phyloP scores from a whole-genome alignment of 345 rosid species.

The Corymbia maculata region DNA sequence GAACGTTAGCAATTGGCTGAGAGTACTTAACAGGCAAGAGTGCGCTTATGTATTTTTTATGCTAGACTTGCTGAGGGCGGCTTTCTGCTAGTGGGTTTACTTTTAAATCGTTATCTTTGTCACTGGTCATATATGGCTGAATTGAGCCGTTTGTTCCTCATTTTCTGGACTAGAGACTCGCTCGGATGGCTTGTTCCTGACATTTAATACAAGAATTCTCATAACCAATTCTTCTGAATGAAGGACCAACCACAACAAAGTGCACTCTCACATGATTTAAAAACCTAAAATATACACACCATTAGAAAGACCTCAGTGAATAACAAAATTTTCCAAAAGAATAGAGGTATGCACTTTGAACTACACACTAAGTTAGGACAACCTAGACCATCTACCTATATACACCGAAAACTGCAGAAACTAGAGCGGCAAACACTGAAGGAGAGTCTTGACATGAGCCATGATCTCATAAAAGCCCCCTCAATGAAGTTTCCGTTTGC shows the following conservation, averaged over 20 bases:
- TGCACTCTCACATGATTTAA: not conserved
- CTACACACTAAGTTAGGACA: not conserved
- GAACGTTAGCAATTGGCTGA: not conserved
- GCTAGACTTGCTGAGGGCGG: too few relatives aligned
- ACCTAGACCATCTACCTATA: not conserved
- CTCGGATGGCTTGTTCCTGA: not conserved
- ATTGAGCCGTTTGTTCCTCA: too few relatives aligned
- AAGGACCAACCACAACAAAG: not conserved
- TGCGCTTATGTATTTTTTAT: not conserved
- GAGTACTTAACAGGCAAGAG: not conserved
- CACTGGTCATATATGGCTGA: too few relatives aligned
- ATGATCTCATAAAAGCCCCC: not conserved
- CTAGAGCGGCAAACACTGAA: not conserved
- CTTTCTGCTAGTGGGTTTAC: too few relatives aligned
- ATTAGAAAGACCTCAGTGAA: not conserved
- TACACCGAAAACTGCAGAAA: not conserved
- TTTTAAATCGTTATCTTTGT: too few relatives aligned
- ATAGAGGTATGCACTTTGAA: not conserved
- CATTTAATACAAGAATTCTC: not conserved
- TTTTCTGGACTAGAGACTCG: too few relatives aligned
- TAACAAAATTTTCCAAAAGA: not conserved
- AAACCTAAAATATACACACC: not conserved
- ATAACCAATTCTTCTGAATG: not conserved
- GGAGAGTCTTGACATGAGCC: not conserved
- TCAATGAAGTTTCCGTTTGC: conserved; percentile 42